Conservation (phyloP, 2,329 filamentous ascomycete species). For the Helotiales sp. region DNA sequence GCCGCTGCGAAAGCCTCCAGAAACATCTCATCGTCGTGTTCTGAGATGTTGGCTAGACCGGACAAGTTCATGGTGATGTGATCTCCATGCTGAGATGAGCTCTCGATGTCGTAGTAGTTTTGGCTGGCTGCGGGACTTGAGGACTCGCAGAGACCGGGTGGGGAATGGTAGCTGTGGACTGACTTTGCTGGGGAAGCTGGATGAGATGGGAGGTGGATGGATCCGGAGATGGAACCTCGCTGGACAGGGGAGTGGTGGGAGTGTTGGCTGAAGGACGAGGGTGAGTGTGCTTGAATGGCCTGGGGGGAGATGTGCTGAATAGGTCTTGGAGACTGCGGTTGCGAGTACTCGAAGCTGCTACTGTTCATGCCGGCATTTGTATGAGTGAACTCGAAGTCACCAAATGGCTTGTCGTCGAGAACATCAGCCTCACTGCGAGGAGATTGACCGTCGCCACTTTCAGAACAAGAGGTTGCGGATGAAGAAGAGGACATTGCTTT, state of each 20-base stretch:
- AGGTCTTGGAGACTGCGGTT: slow-evolving; percentile 24
- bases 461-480: slow-evolving; percentile 57
- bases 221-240: slow-evolving; percentile 23
- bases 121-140: slow-evolving; percentile 47
- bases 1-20: slow-evolving; percentile 34
- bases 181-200: slow-evolving; percentile 52
- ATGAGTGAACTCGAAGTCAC: slow-evolving; percentile 38
- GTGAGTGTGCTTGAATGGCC: slow-evolving; percentile 31
- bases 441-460: slow-evolving; percentile 56
- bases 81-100: slow-evolving; percentile 25
- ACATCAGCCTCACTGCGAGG: slow-evolving; percentile 48
- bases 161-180: slow-evolving; percentile 51
- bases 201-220: slow-evolving; percentile 34
- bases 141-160: slow-evolving; percentile 60
- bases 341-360: slow-evolving; percentile 39
- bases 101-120: slow-evolving; percentile 33
- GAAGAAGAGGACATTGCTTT: slow-evolving; percentile 40
- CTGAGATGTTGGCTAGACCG: slow-evolving; percentile 26
- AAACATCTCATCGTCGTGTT: slow-evolving; percentile 38
- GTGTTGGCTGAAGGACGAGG: slow-evolving; percentile 28
- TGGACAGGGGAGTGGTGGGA: slow-evolving; percentile 20
- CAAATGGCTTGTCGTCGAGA: slow-evolving; percentile 39
- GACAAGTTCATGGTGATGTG: slow-evolving; percentile 14
- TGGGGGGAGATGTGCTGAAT: slow-evolving; percentile 34
- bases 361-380: slow-evolving; percentile 36